Base-by-base conservation (phyloP, 2,329 filamentous ascomycete species). In the Truncatella angustata region DNA sequence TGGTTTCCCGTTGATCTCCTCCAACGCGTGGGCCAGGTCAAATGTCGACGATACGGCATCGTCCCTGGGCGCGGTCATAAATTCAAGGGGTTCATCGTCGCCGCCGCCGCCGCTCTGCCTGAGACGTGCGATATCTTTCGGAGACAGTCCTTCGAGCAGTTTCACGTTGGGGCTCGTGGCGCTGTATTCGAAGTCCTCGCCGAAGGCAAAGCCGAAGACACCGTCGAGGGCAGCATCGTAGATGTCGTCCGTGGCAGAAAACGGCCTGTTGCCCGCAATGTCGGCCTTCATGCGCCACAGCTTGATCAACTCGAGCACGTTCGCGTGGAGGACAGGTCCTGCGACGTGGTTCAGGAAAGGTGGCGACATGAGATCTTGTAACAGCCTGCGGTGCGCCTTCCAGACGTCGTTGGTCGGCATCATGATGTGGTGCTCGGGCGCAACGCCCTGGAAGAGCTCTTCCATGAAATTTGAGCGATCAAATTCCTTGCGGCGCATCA, bases 341-440 rank as follows among this genome's bases (percentile, higher is more conserved):
- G 64, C 60, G 16, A 68, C 58, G 52, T 62, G 46, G 43, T 68
- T 50, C 7, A 73, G 53, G 47, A 73, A 73, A 5, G 40, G 54
- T 0, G 69, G 63, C 6, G 68, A 62, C 71, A 73, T 71, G 1
- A 73, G 56, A 37, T 73, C 70, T 26, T 66, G 61, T 2, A 70
- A 48, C 2, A 73, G 62, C 40, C 63, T 57, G 23, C 62, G 63
- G 24, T 69, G 61, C 12, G 30, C 45, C 47, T 61, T 66, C 53
- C 63, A 67, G 5, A 59, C 53, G 2, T 61, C 58, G 36, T 65
- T 58, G 10, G 64, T 63, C 49, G 58, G 54, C 62, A 67, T 63
- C 1, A 54, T 54, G 49, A 69, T 64, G 52, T 72, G 70, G 40
- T 63, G 58, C 11, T 62, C 36, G 3, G 56, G 57, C 9, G 58